Base-by-base conservation (phyloP, 1,284 basidiomycete genomes). In the Ceratobasidium theobromae region DNA sequence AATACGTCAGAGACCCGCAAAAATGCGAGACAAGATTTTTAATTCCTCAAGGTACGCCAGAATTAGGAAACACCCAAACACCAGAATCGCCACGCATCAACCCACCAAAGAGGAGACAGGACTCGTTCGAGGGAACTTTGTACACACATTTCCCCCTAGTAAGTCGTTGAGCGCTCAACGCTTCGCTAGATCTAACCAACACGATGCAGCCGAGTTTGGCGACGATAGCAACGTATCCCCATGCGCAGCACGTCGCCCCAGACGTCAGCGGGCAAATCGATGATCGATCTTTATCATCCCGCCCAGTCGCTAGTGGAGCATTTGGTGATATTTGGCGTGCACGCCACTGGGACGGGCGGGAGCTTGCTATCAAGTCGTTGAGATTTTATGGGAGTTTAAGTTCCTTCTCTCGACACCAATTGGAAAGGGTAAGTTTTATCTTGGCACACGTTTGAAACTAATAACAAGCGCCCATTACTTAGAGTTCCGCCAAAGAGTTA, bases 111-210 rank as follows among this genome's bases (percentile, higher is more conserved):
- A 45, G 18, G n/a, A n/a, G n/a, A n/a, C n/a, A n/a, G n/a, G n/a
- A n/a, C n/a, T n/a, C n/a, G n/a, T n/a, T n/a, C n/a, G n/a, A n/a
- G n/a, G n/a, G n/a, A n/a, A n/a, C n/a, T n/a, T n/a, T n/a, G n/a
- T n/a, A n/a, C n/a, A n/a, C n/a, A n/a, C n/a, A n/a, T n/a, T n/a
- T 60, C 25, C 57, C 57, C 4, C 45, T 60, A 3, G 57, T 60
- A 46, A 8, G 46, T 33, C 11, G n/a, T n/a, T n/a, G n/a, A n/a
- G n/a, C n/a, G n/a, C n/a, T n/a, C n/a, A n/a, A n/a, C n/a, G n/a
- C n/a, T n/a, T n/a, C n/a, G n/a, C n/a, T n/a, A n/a, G n/a, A n/a
- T 23, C 48, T 51, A 9, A 48, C 16, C 4, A n/a, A 25, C 12
- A 3, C 28, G 3, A 35, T 35, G 5, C 45, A 60, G 57, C 46